Conservation (phyloP, 2,329 filamentous ascomycete species). For the Colletotrichum tropicicola region DNA sequence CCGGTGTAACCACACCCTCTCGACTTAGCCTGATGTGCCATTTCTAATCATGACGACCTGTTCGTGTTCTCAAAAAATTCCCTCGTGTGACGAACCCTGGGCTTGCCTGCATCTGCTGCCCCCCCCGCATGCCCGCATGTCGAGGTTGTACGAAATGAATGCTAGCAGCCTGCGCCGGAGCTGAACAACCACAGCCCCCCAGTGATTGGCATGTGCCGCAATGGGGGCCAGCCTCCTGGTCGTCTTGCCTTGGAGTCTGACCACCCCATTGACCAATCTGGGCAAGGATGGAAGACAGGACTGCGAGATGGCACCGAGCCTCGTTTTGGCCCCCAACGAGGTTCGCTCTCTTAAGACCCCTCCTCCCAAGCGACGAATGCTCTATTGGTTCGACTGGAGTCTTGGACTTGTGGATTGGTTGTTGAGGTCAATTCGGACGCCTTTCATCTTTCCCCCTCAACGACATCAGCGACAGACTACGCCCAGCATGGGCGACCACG, state of each 20-base stretch:
- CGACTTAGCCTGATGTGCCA: background rate
- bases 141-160: background rate
- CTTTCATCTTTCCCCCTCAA: background rate
- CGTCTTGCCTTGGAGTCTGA: background rate
- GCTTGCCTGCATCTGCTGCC: background rate
- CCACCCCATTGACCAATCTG: background rate
- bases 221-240: background rate
- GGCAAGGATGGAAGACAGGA: background rate
- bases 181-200: conserved; percentile 4
- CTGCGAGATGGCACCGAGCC: background rate
- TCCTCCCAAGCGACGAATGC: background rate
- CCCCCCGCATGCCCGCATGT: too few relatives aligned
- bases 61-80: background rate
- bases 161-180: background rate
- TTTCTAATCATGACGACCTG: background rate
- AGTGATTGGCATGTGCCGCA: background rate
- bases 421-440: too few relatives aligned
- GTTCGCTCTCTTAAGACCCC: background rate
- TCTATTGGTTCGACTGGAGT: background rate
- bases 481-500: background rate
- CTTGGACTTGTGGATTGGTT: background rate
- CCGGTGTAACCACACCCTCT: background rate
- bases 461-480: too few relatives aligned
- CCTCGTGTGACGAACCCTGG: background rate
- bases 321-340: conserved; percentile 1